Evolutionary conservation across 768 basidiomycete genomes (phyloP).

Genomic region (Trametes cinnabarina): DNA sequence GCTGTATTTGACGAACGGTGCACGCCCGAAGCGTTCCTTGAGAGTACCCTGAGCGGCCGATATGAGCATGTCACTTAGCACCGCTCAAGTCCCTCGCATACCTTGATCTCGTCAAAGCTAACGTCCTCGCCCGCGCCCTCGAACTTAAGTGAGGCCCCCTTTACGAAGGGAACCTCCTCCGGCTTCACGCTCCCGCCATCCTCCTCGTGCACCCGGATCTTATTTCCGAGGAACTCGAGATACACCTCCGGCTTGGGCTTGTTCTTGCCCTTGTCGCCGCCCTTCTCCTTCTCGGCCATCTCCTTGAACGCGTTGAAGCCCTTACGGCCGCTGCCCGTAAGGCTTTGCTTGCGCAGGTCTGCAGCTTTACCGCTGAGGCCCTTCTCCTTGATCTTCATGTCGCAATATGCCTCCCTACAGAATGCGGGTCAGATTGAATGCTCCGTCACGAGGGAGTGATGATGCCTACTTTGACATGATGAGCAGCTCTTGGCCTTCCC

Average conservation of each 20-base stretch:
- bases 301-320: slow-evolving; percentile 84
- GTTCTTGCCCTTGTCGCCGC: slow-evolving; percentile 26
- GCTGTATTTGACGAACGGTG: slow-evolving; percentile 48
- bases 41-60: slow-evolving; percentile 51
- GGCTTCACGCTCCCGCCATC: slow-evolving; percentile 44
- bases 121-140: slow-evolving; percentile 55
- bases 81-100: no score
- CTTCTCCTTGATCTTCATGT: slow-evolving; percentile 96
- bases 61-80: no score
- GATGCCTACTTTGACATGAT: slow-evolving; percentile 82
- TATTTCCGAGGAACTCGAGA: slow-evolving; percentile 73
- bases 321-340: slow-evolving; percentile 42
- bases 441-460: neutral
- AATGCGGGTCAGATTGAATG: neutral
- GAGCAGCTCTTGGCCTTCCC: slow-evolving; percentile 70
- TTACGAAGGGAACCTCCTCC: slow-evolving; percentile 43
- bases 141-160: slow-evolving; percentile 48
- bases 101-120: slow-evolving; percentile 62
- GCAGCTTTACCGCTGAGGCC: slow-evolving; percentile 77
- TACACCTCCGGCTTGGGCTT: slow-evolving; percentile 53
- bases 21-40: slow-evolving; percentile 45
- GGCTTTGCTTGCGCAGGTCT: slow-evolving; percentile 52
- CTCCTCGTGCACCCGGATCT: slow-evolving; percentile 61
- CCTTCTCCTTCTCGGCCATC: slow-evolving; percentile 40
- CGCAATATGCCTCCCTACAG: slow-evolving; percentile 76